Percentiles rank a stretch among this genome's conserved stretches.
phyloP scores from a whole-genome alignment of 2,329 filamentous ascomycete species.

The Monosporascus sp. region DNA sequence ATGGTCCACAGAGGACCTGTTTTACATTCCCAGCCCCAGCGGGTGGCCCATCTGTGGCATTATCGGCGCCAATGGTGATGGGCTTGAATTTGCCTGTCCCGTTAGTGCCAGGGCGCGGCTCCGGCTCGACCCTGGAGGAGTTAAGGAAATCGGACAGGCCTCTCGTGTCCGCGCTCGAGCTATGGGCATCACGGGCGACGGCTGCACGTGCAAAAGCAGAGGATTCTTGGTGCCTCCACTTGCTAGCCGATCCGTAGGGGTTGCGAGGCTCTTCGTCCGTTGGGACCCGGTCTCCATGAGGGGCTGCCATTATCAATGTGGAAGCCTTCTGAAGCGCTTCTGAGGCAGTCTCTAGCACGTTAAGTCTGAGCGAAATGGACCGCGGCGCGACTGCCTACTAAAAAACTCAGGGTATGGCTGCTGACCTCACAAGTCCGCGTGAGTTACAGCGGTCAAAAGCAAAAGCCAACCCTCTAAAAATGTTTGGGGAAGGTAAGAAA shows the following conservation, averaged over 20 bases:
- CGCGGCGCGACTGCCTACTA: not conserved
- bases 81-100: slow-evolving; percentile 38
- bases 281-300: slow-evolving; percentile 16
- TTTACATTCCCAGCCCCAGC: slow-evolving; percentile 36
- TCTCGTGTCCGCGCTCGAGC: slow-evolving; percentile 36
- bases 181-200: slow-evolving; percentile 35
- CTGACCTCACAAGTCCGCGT: too few relatives aligned
- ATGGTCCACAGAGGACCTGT: slow-evolving; percentile 65
- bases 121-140: slow-evolving; percentile 43
- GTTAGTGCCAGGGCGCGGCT: slow-evolving; percentile 22
- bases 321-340: not conserved
- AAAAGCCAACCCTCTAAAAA: not conserved
- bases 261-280: slow-evolving; percentile 36
- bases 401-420: too few relatives aligned
- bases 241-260: slow-evolving; percentile 50
- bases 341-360: not conserved
- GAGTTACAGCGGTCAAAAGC: too few relatives aligned
- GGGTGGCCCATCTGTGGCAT: slow-evolving; percentile 26
- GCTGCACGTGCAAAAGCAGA: slow-evolving; percentile 47
- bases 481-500: too few relatives aligned
- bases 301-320: slow-evolving; percentile 16
- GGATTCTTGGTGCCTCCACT: slow-evolving; percentile 62
- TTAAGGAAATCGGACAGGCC: slow-evolving; percentile 55
- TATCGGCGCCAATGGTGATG: slow-evolving; percentile 41
- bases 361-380: not conserved